Percentiles rank a stretch among this genome's conserved stretches.
Evolutionary conservation across 345 rosid genomes (phyloP).

Genomic region (Gossypium anomalum): DNA sequence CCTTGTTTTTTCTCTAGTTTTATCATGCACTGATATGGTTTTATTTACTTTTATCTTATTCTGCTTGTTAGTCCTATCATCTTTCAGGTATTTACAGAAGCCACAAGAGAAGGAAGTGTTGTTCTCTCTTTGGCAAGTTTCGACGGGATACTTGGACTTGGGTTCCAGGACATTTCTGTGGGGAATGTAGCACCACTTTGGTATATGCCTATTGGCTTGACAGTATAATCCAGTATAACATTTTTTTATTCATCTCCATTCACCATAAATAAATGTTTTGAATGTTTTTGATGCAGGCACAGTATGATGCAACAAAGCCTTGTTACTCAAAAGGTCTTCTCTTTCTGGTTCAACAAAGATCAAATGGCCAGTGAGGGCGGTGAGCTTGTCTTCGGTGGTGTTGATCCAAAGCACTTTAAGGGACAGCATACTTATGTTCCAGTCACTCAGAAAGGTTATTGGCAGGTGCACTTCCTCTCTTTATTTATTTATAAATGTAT

Average conservation of each 20-base stretch:
- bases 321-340: constrained; percentile 51
- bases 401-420: constrained; percentile 49
- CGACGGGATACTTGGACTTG: constrained; percentile 80
- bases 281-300: constrained; percentile 37
- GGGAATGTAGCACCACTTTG: constrained; percentile 64
- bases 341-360: constrained; percentile 75
- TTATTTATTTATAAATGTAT: neutral
- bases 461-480: constrained; percentile 51
- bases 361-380: constrained; percentile 48
- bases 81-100: constrained; percentile 62
- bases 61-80: neutral
- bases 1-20: neutral
- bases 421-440: constrained; percentile 75
- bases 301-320: constrained; percentile 60
- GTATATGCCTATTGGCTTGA: constrained; percentile 23
- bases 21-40: neutral
- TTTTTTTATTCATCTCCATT: neutral
- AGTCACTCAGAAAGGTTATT: constrained; percentile 63
- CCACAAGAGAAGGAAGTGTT: constrained; percentile 55
- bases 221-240: neutral
- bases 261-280: neutral
- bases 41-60: neutral
- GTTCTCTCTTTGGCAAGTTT: constrained; percentile 52
- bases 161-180: constrained; percentile 64
- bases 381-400: constrained; percentile 79